phyloP scores from a whole-genome alignment of 2,329 filamentous ascomycete genomes.

The Arthroderma uncinatum region DNA sequence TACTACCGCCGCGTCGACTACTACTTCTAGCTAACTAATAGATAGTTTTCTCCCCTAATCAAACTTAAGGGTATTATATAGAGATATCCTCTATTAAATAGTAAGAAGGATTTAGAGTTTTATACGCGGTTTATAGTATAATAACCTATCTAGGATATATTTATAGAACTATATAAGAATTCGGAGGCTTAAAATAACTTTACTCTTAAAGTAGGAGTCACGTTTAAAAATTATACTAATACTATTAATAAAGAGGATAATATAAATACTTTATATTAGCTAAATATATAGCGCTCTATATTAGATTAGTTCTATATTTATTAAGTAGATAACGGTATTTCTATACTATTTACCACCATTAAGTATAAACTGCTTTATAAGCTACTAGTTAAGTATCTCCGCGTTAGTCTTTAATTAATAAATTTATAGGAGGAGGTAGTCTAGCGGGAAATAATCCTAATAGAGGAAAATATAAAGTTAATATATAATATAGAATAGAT shows the following conservation, averaged over 20 bases:
- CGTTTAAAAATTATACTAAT: constrained; percentile 12
- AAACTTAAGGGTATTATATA: too few species aligned
- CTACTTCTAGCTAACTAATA: background rate
- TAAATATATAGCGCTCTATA: too few species aligned
- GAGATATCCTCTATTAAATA: too few species aligned
- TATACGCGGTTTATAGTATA: too few species aligned
- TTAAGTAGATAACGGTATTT: background rate
- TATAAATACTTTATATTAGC: background rate
- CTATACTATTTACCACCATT: constrained; percentile 8
- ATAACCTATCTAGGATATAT: too few species aligned
- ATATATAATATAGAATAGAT: too few species aligned
- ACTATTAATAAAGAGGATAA: constrained; percentile 13
- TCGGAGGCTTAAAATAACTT: background rate
- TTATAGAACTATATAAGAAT: too few species aligned
- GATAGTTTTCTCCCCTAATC: too few species aligned
- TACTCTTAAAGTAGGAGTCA: constrained; percentile 13
- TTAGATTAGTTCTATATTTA: constrained; percentile 18
- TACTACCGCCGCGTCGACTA: background rate
- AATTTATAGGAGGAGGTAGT: constrained; percentile 18
- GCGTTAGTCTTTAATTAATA: constrained; percentile 12
- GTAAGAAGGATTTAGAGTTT: too few species aligned
- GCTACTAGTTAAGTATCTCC: constrained; percentile 12
- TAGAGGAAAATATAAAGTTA: too few species aligned
- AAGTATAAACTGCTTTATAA: constrained; percentile 20
- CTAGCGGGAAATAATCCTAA: constrained; percentile 11